These are phyloP conservation scores for Fusarium sublunatum DNA, from an alignment of 2,329 filamentous ascomycete genomes.

Conservation along the genomic window DNA sequence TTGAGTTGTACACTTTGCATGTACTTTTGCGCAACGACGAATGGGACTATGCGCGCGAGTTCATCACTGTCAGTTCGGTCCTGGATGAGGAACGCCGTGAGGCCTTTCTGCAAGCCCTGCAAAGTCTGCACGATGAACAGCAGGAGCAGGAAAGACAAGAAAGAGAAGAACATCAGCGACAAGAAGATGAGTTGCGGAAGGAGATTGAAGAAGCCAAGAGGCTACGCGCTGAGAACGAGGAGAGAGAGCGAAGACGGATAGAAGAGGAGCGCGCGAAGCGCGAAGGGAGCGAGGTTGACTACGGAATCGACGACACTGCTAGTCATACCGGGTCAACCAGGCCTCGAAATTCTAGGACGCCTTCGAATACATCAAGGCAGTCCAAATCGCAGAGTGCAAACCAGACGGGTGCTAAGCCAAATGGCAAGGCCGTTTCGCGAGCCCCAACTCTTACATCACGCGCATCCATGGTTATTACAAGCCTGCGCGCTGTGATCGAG, in stretches of 20 bases:
- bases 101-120: slow-evolving; percentile 85
- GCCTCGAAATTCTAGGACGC: slow-evolving; percentile 47
- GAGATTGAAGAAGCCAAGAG: slow-evolving; percentile 69
- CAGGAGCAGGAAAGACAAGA: slow-evolving; percentile 75
- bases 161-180: slow-evolving; percentile 66
- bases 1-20: slow-evolving; percentile 95
- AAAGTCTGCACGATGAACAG: slow-evolving; percentile 86
- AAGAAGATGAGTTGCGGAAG: slow-evolving; percentile 66
- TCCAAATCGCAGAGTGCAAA: slow-evolving; percentile 40
- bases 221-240: slow-evolving; percentile 68
- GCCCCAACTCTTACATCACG: slow-evolving; percentile 57
- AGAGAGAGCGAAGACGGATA: slow-evolving; percentile 62
- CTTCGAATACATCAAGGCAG: slow-evolving; percentile 48
- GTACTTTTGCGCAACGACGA: slow-evolving; percentile 93
- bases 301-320: slow-evolving; percentile 71
- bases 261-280: slow-evolving; percentile 65
- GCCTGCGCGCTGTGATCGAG: slow-evolving; percentile 63
- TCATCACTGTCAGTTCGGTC: slow-evolving; percentile 86
- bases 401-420: slow-evolving; percentile 34
- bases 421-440: slow-evolving; percentile 45
- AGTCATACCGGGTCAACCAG: slow-evolving; percentile 53
- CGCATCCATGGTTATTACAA: slow-evolving; percentile 64
- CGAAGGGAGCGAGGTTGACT: slow-evolving; percentile 72
- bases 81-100: slow-evolving; percentile 93
- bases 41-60: slow-evolving; percentile 95